Base-by-base conservation (phyloP, 2,329 filamentous ascomycete species). In the Aureobasidium melanogenum region DNA sequence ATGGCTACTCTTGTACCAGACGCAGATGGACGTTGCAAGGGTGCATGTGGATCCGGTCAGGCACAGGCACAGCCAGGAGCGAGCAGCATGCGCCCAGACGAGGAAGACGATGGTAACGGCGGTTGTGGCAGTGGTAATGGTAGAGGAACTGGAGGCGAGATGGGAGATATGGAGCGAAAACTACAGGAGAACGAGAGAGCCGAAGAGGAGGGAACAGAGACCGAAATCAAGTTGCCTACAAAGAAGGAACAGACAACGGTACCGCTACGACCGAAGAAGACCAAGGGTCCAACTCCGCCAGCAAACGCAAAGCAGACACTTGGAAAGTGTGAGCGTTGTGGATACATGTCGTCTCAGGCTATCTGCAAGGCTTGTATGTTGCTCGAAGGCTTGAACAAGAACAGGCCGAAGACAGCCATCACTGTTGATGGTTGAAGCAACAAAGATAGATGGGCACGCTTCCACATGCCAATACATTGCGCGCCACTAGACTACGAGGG, bases 311-410 rank as follows among this genome's bases (percentile, higher is more conserved):
- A 84, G 68, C 89, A 93, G 73, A 86, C 86, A 15, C 82, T 97
- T 67, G 90, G 93, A 1, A 87, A 86, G 65, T 99, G 94, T 70
- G 84, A 87, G 69, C 87, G 84, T 57, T 99, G 94, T 68, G 94
- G 94, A 15, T 99, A 97, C 72, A 88, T 99, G 74, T 96, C 94
- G 2, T 97, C 92, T 68, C 94, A 99, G 74, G 83, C 84, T 32
- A 84, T 97, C 41, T 99, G 94, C 75, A 96, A 99, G 75, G 94
- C 94, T 0, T 99, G 94, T 72, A 88, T 86, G 64, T 78, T 99
- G 47, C 82, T 99, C 2, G 92, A 97, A 68, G 90, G 88, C 0
- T 74, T 99, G 51, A 99, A 99, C 72, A 97, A 94, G 69, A 84
- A 79, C 64, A 67, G 78, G 12, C 78, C 80, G 0, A 77, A 75